Evolutionary conservation across 2,329 filamentous ascomycete species (phyloP), one percentile per base, ranked within the genome.

Genomic region (Fusarium duplospermum): DNA sequence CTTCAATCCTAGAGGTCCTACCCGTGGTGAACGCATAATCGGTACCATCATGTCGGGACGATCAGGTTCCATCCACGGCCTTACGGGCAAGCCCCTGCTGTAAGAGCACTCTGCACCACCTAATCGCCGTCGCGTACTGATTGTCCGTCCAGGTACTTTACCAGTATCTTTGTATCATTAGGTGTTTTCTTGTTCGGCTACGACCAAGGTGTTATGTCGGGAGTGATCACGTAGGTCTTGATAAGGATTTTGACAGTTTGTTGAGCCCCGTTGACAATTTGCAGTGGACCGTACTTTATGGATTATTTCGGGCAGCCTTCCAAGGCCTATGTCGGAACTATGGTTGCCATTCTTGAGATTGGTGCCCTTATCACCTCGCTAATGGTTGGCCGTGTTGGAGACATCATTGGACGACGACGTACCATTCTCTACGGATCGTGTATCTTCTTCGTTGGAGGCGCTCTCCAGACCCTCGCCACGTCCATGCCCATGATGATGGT

Each of bases 281-380:
- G 67, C n/a, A 98, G 95, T 67, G 95, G 95, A 73, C 89, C 91
- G 11, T 93, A 93, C 82, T 99, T 99, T 82, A 94, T 92, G 82
- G 91, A 95, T 81, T 98, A 98, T 83, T 98, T 99, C 84, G 88
- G 95, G 79, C 91, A 98, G 78, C 96, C 96, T 22, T 93, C 94
- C 27, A 90, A 90, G 77, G 94, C 95, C 56, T 91, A 98, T 82
- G 92, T 99, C 68, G 96, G 96, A 69, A 98, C 95, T 31, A 98
- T 98, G 93, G 96, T 99, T 67, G 96, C 96, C 75, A 98, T 99
- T 78, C 89, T 99, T 68, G 96, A 98, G 84, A 87, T 98, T 62
- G 96, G 96, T 69, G 96, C 96, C 40, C 93, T 99, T 72, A 93
- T 97, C 78, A 93, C 96, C 22, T 98, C 96, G 1, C 85, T 99